Base-by-base conservation (phyloP, 1,284 basidiomycete genomes). In the Boletellus deceptivus region DNA sequence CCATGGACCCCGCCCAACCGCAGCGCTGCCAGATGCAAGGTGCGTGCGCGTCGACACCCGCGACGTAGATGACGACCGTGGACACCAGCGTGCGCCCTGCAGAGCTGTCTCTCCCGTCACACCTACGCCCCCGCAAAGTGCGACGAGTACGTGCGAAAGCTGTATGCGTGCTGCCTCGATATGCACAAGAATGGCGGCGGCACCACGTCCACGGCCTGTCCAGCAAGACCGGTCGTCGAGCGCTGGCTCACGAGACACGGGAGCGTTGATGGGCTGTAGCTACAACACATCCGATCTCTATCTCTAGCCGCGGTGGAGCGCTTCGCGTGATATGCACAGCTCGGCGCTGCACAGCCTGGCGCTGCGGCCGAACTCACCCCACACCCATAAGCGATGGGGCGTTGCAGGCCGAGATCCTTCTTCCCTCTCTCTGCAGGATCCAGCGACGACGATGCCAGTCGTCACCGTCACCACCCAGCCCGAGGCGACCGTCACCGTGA, bases 41-140 rank as follows among this genome's bases (percentile, higher is more conserved):
- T 70, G 36, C 18, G 59, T 38, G 35, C 10, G 24, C 7, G 16
- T 24, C 22, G 25, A 25, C 16, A 11, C 6, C 14, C 3, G 10
- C 17, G n/a, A 18, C 9, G 24, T 14, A 13, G 53, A 37, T 16
- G 7, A 18, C 6, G 10, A 49, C 31, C 27, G 20, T 10, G 17
- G 29, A 10, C 4, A 14, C 3, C 52, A 88, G 86, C 85, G 1
- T 88, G 85, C 61, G 62, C 71, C 17, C 70, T 88, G 4, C 85
- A 88, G 48, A 49, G 70, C 0, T 89, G 86, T 62, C 69, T 89
- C 18, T 74, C 75, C 52, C 82, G 76, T 57, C 78, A 87, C 64
- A 85, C 80, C 0, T 88, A 86, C 58, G 58, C 58, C 1, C 85
- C 83, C 0, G 82, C 85, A 17, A 81, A 76, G 55, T 89, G 86